Percentiles rank a stretch among this genome's conserved stretches.
Conservation (phyloP, 371 early-diverging fungal genomes). For the Syncephalis plumigaleata region DNA sequence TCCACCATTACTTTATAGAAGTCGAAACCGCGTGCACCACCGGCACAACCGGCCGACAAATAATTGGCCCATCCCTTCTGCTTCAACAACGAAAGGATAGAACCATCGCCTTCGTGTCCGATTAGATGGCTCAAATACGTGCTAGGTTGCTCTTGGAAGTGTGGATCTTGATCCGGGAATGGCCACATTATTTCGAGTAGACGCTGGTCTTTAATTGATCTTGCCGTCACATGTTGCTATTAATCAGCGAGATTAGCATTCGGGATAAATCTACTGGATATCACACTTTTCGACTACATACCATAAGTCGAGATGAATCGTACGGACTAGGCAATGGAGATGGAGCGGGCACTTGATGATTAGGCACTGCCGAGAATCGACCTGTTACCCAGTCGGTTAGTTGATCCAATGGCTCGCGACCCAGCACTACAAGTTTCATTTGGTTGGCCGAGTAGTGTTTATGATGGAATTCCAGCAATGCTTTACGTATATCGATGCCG, state of each 20-base stretch:
- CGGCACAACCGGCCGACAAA: conserved; percentile 43
- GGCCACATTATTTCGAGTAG: conserved; percentile 66
- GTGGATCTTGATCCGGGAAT: conserved; percentile 53
- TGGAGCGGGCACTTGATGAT: background rate
- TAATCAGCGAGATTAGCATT: background rate
- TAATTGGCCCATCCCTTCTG: conserved; percentile 77
- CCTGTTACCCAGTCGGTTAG: conserved; percentile 66
- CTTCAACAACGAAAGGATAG: conserved; percentile 69
- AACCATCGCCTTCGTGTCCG: conserved; percentile 76
- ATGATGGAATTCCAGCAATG: conserved; percentile 72
- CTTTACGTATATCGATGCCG: conserved; percentile 68
- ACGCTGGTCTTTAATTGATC: conserved; percentile 70
- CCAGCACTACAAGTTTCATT: conserved; percentile 85
- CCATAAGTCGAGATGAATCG: background rate
- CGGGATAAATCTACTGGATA: background rate
- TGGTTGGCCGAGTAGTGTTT: conserved; percentile 84
- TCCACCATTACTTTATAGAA: conserved; percentile 66
- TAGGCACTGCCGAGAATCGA: conserved; percentile 45
- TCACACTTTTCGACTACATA: background rate
- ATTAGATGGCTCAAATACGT: conserved; percentile 57
- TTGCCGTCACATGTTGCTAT: conserved; percentile 53
- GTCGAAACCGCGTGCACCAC: conserved; percentile 51
- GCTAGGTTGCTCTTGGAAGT: conserved; percentile 42
- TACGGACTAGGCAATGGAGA: conserved; percentile 1
- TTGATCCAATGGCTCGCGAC: conserved; percentile 74